A percentile compares a stretch with the other conserved stretches of the same genome.
These are phyloP conservation scores for Sporothrix dimorphospora DNA, from an alignment of 2,329 filamentous ascomycete genomes.

Conservation along the genomic window DNA sequence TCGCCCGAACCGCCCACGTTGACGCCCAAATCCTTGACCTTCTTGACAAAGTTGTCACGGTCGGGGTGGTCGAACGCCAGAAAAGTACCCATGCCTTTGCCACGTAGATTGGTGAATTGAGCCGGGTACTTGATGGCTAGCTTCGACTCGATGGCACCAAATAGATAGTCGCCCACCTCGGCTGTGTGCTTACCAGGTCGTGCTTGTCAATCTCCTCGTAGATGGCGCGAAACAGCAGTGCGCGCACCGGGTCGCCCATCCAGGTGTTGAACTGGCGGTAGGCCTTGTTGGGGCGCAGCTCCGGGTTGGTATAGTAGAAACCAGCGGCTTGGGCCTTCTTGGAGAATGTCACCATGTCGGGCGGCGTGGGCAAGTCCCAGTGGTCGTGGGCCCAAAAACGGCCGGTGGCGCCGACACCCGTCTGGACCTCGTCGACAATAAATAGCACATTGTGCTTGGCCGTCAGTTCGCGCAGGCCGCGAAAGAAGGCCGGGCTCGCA, in stretches of 20 bases:
- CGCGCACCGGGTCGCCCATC: slow-evolving; percentile 90
- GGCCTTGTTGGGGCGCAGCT: slow-evolving; percentile 83
- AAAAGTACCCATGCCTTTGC: slow-evolving; percentile 87
- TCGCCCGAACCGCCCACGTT: slow-evolving; percentile 86
- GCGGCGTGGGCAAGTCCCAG: slow-evolving; percentile 81
- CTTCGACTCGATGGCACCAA: slow-evolving; percentile 64
- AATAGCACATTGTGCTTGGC: slow-evolving; percentile 76
- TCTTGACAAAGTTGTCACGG: slow-evolving; percentile 76
- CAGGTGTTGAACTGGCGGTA: slow-evolving; percentile 98
- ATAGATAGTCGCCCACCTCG: slow-evolving; percentile 77
- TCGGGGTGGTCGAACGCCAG: slow-evolving; percentile 87
- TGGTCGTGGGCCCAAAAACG: slow-evolving; percentile 98
- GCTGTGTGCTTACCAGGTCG: slow-evolving; percentile 82
- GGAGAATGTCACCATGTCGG: slow-evolving; percentile 92
- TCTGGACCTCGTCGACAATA: slow-evolving; percentile 95
- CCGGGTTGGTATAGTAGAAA: slow-evolving; percentile 84
- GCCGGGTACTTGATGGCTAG: slow-evolving; percentile 72
- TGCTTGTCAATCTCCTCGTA: slow-evolving; percentile 75
- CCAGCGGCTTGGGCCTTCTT: slow-evolving; percentile 95
- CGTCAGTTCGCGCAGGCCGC: slow-evolving; percentile 77
- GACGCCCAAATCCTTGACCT: slow-evolving; percentile 77
- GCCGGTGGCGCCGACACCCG: slow-evolving; percentile 87
- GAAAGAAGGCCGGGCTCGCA: slow-evolving; percentile 85
- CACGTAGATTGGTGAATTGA: slow-evolving; percentile 80
- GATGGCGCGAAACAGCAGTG: slow-evolving; percentile 84